Base-by-base conservation (phyloP, 768 basidiomycete species). In the Dioszegia crocea region DNA sequence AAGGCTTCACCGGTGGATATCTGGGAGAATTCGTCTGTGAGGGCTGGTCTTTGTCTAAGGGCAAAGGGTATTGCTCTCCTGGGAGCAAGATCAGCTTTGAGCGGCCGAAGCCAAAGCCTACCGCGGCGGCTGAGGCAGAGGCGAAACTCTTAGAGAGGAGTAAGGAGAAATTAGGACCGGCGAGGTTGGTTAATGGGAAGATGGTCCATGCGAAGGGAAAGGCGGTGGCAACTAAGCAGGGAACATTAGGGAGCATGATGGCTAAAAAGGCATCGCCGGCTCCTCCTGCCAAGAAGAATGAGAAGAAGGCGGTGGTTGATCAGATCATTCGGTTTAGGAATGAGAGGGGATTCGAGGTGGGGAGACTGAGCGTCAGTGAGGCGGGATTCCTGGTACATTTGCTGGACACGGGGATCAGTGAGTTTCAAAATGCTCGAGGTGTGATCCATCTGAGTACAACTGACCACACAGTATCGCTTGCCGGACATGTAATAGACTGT, bases 401-500 rank as follows among this genome's bases (percentile, higher is more conserved):
- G n/a, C 58, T 73, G 46, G 71, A 73, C 41, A 73, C 71, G 8
- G 67, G 60, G 5, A 59, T 73, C 45, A 73, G 67, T 68, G 56
- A 68, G 70, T 65, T 24, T 4, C 6, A n/a, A 12, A 2, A 19
- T 29, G 30, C 59, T 1, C 19, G 36, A 30, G 48, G 2, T 16
- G 41, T 14, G 8, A 6, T 33, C 14, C 33, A 33, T 6, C 14
- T 33, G 33, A 14, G 33, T 14, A 6, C 49, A 43, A 33, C 36
- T 46, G 4, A 57, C 27, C 39, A 52, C 80, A 88, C 31, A 83
- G 69, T 86, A 60, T 84, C 89, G 65, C 82, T 81, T 41, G 83
- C 83, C 0, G 83, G 83, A 41, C 84, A 84, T 19, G 85, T 91
- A 80, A 82, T 88, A 16, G 89, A 91, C 65, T 89, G 88, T 66